Conservation (phyloP, 1,284 basidiomycete species). For the Rhodotorula sp. region DNA sequence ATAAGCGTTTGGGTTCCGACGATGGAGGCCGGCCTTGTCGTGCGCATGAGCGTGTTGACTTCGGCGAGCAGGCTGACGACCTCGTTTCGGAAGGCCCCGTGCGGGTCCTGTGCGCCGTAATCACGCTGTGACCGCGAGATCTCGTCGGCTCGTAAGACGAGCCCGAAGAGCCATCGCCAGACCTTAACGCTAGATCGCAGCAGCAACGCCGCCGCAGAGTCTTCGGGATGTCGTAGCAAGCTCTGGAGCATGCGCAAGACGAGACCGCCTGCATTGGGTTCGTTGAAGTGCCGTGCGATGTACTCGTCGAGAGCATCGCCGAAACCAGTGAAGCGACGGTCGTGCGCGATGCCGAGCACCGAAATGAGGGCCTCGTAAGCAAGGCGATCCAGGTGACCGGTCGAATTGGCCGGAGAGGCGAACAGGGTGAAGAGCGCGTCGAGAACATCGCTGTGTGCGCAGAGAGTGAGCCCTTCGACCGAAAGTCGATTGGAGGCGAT, state of each 20-base stretch:
- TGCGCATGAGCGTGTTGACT: constrained; percentile 85
- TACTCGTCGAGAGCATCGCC: constrained; percentile 89
- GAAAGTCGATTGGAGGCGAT: not conserved
- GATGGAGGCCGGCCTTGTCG: constrained; percentile 71
- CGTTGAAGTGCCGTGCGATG: constrained; percentile 80
- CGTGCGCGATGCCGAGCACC: constrained; percentile 75
- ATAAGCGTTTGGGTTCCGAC: constrained; percentile 81
- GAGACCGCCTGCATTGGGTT: constrained; percentile 70
- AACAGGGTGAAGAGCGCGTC: constrained; percentile 91
- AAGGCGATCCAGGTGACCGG: constrained; percentile 75
- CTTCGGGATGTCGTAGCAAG: constrained; percentile 70
- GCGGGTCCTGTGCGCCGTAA: constrained; percentile 60
- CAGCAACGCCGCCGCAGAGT: constrained; percentile 68
- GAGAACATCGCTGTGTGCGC: constrained; percentile 61
- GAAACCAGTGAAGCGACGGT: constrained; percentile 94
- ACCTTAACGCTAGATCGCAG: constrained; percentile 89
- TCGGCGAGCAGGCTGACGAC: constrained; percentile 56
- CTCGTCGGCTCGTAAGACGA: constrained; percentile 82
- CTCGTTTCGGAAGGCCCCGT: constrained; percentile 74
- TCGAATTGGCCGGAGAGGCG: constrained; percentile 67
- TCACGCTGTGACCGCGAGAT: constrained; percentile 70
- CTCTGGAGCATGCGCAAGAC: constrained; percentile 83
- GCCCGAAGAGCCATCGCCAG: constrained; percentile 94
- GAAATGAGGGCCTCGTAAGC: constrained; percentile 89
- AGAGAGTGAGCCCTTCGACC: not conserved